Evolutionary conservation across 768 basidiomycete genomes (phyloP).

Genomic region (Megacollybia marginata): DNA sequence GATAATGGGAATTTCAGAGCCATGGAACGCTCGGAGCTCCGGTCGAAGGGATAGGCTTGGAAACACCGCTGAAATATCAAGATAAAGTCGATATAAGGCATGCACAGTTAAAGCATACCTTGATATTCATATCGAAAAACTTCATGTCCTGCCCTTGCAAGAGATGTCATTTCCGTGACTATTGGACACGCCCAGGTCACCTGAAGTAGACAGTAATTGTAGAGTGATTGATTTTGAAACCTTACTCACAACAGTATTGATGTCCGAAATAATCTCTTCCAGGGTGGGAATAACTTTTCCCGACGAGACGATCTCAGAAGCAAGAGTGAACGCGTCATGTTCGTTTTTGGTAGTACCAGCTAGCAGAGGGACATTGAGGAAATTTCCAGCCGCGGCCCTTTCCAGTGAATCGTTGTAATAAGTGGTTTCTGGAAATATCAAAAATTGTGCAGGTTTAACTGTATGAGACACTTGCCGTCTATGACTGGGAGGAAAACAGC

Average conservation of each 20-base stretch:
- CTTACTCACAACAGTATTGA: conserved; percentile 21
- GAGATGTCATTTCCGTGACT: conserved; percentile 15
- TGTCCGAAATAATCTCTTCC: conserved; percentile 21
- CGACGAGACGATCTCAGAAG: conserved; percentile 15
- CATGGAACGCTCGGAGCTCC: conserved; percentile 30
- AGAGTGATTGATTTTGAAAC: too few relatives aligned
- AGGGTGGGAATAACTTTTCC: conserved; percentile 21
- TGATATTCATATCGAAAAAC: conserved; percentile 24
- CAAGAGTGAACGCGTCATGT: conserved; percentile 26
- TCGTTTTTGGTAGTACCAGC: conserved; percentile 26
- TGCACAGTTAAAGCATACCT: conserved; percentile 5
- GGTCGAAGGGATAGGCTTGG: conserved; percentile 25
- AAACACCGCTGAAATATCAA: conserved; percentile 21
- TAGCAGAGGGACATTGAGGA: conserved; percentile 22
- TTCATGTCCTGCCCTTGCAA: conserved; percentile 19
- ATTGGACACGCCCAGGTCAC: conserved; percentile 23
- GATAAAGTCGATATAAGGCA: not conserved
- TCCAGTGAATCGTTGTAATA: conserved; percentile 22
- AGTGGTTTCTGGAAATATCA: conserved; percentile 18
- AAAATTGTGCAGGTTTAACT: not conserved
- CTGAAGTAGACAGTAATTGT: conserved; percentile 4
- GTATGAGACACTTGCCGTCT: conserved; percentile 25
- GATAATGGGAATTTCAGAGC: conserved; percentile 30
- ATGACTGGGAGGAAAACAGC: conserved; percentile 19
- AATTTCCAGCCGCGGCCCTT: conserved; percentile 19